Conservation (phyloP, 805 yeast genomes). For the Monosporozyma solicola region DNA sequence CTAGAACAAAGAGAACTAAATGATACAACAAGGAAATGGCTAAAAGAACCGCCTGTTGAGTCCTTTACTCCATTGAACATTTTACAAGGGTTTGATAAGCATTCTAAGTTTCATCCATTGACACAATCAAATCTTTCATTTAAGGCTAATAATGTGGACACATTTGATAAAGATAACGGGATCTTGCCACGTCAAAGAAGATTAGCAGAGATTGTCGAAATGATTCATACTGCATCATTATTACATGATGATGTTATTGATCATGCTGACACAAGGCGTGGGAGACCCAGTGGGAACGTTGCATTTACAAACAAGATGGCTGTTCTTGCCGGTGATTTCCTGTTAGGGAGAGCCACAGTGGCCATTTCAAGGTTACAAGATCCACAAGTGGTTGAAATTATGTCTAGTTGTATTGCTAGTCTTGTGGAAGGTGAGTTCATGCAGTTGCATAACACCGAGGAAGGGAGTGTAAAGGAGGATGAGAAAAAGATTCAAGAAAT, state of each 20-base stretch:
- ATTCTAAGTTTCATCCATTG: slow-evolving; percentile 44
- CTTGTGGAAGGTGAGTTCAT: slow-evolving; percentile 97
- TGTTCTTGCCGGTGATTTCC: slow-evolving; percentile 90
- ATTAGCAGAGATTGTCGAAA: slow-evolving; percentile 93
- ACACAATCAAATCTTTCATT: slow-evolving; percentile 64
- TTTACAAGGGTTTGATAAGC: slow-evolving; percentile 62
- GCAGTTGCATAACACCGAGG: slow-evolving; percentile 92
- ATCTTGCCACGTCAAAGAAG: slow-evolving; percentile 92
- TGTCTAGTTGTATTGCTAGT: slow-evolving; percentile 94
- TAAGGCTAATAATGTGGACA: slow-evolving; percentile 18
- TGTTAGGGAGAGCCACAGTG: slow-evolving; percentile 92
- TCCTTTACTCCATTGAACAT: slow-evolving; percentile 69
- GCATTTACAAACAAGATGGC: slow-evolving; percentile 98
- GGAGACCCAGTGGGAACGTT: slow-evolving; percentile 82
- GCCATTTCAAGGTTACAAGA: slow-evolving; percentile 87
- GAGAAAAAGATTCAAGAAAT: not conserved
- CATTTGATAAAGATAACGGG: slow-evolving; percentile 49
- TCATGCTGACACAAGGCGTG: slow-evolving; percentile 76
- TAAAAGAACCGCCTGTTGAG: slow-evolving; percentile 23
- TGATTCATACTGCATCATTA: slow-evolving; percentile 95
- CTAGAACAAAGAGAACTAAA: slow-evolving; percentile 43
- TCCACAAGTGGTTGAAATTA: slow-evolving; percentile 93
- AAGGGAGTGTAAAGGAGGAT: slow-evolving; percentile 11
- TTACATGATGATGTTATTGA: slow-evolving; percentile 97
- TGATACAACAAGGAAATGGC: not conserved